Base-by-base conservation (phyloP, 1,284 basidiomycete genomes). In the Meripilus lineatus region DNA sequence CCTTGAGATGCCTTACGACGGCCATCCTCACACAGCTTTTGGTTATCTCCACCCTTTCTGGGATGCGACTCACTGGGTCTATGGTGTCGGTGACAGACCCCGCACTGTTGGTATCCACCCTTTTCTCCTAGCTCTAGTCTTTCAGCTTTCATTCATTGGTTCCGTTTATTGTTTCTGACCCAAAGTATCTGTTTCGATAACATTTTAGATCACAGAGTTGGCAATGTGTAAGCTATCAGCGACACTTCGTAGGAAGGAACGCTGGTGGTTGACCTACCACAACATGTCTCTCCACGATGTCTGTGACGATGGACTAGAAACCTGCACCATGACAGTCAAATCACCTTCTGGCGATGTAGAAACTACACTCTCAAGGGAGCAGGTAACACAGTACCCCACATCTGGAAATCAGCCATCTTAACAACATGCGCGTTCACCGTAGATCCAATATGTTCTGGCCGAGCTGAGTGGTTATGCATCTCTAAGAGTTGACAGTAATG, bases 31-130 rank as follows among this genome's bases (percentile, higher is more conserved):
- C n/a, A n/a, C n/a, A n/a, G n/a, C n/a, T n/a, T n/a, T n/a, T n/a
- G 72, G 70, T 0, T 75, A 74, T 51, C 58, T 70, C 32, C 73
- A 75, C 47, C 74, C 75, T 3, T 75, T 74, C 51, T 52, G 72
- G 33, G 66, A 71, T 51, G 74, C 71, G 1, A 58, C 63, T 0
- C 56, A 61, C 26, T 74, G 65, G 47, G 47, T 49, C 17, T 54
- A 55, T 35, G 58, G 57, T 18, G 58, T 55, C 17, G 53, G 58
- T 62, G 72, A 74, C 48, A 58, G 59, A 33, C 72, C 73, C 23
- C 62, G 70, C 53, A 74, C 73, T 33, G 73, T 75, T 48, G 51
- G 72, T 45, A 32, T 7, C 6, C n/a, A n/a, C n/a, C n/a, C n/a
- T n/a, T n/a, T n/a, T n/a, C n/a, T n/a, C n/a, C n/a, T n/a, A n/a